phyloP scores from a whole-genome alignment of 2,329 filamentous ascomycete species.

The Claviceps digitariae region DNA sequence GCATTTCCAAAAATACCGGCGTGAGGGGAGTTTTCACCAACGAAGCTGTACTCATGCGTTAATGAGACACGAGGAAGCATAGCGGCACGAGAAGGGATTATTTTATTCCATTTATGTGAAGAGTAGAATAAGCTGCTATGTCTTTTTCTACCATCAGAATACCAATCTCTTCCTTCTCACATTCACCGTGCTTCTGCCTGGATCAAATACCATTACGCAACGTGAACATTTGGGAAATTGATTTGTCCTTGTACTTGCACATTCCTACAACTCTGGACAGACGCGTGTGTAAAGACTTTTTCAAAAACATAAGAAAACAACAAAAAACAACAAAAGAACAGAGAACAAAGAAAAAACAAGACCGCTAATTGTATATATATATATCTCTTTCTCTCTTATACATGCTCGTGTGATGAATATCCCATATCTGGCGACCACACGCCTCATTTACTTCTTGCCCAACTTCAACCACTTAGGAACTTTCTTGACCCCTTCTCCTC shows the following conservation, averaged over 20 bases:
- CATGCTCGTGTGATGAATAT: neutral
- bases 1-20: slow-evolving; percentile 1
- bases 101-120: neutral
- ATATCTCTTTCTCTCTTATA: neutral
- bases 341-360: too few relatives aligned
- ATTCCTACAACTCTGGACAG: neutral
- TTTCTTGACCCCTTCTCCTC: slow-evolving; percentile 29
- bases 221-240: too few relatives aligned
- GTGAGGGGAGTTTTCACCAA: neutral
- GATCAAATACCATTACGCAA: too few relatives aligned
- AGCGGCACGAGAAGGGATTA: slow-evolving; percentile 1
- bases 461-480: slow-evolving; percentile 61
- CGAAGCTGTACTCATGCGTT: neutral
- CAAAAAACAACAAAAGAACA: too few relatives aligned
- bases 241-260: too few relatives aligned
- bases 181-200: neutral
- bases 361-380: too few relatives aligned
- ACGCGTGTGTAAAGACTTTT: too few relatives aligned
- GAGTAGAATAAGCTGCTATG: slow-evolving; percentile 2
- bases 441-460: slow-evolving; percentile 47
- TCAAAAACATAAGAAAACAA: too few relatives aligned
- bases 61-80: neutral
- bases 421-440: too few relatives aligned
- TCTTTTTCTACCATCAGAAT: neutral
- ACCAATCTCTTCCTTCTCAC: slow-evolving; percentile 1